phyloP scores from a whole-genome alignment of 2,329 filamentous ascomycete genomes.

The Phialophora verrucosa region DNA sequence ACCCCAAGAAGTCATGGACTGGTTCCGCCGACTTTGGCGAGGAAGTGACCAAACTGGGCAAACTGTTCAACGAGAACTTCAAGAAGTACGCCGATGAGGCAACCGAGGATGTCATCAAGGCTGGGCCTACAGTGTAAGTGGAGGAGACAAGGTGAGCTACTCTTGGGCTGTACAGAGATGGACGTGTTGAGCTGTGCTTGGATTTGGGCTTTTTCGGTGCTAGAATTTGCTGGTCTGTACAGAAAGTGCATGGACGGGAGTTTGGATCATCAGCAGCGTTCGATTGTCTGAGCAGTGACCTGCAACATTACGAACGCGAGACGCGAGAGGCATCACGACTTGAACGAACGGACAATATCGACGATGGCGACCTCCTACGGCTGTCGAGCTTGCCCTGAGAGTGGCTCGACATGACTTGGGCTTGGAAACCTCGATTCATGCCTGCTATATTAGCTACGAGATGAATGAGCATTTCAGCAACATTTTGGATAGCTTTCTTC shows the following conservation, averaged over 20 bases:
- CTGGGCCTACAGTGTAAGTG: constrained; percentile 47
- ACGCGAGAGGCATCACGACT: constrained; percentile 40
- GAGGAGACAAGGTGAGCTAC: constrained; percentile 8
- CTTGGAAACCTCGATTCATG: constrained; percentile 28
- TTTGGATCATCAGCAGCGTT: constrained; percentile 34
- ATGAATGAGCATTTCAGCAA: constrained; percentile 20
- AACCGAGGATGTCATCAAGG: constrained; percentile 74
- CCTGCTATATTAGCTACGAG: constrained; percentile 30
- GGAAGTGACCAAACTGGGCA: constrained; percentile 89
- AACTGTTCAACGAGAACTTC: constrained; percentile 95
- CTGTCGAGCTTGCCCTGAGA: constrained; percentile 22
- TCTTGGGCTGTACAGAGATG: constrained; percentile 1
- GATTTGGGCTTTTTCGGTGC: constrained; percentile 4
- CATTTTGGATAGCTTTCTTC: constrained; percentile 15
- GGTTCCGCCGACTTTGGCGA: constrained; percentile 78
- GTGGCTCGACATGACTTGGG: constrained; percentile 18
- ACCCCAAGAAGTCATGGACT: constrained; percentile 93
- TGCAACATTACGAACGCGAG: constrained; percentile 37
- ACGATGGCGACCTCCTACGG: constrained; percentile 28
- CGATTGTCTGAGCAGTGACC: constrained; percentile 28
- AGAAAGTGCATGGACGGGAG: constrained; percentile 31
- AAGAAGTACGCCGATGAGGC: constrained; percentile 90
- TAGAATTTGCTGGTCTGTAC: constrained; percentile 26
- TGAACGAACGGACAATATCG: constrained; percentile 36
- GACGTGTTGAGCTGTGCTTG: constrained; percentile 17